phyloP scores from a whole-genome alignment of 352 stramenopile species.

The Peronospora farinosa region DNA sequence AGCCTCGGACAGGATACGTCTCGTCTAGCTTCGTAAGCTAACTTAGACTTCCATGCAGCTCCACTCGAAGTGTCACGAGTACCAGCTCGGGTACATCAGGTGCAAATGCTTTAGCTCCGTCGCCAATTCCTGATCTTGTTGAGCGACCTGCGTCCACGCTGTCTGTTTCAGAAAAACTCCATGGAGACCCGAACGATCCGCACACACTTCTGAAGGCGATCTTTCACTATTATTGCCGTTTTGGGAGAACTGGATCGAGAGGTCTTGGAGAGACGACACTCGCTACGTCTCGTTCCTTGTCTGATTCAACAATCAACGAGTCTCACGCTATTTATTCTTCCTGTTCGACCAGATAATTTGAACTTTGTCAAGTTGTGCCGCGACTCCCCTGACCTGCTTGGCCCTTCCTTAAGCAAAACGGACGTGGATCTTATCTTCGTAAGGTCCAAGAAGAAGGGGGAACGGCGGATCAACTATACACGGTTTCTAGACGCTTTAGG shows the following conservation, averaged over 20 bases:
- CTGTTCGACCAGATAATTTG: constrained; percentile 44
- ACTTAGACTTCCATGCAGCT: constrained; percentile 3
- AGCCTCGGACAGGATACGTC: background rate
- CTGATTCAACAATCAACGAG: too few relatives aligned
- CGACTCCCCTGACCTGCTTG: constrained; percentile 61
- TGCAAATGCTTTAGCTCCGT: constrained; percentile 5
- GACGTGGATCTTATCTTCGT: constrained; percentile 87
- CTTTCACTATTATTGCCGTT: constrained; percentile 85
- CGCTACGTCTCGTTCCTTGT: constrained; percentile 23
- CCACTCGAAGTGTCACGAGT: constrained; percentile 8
- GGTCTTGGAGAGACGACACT: constrained; percentile 61
- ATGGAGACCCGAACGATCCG: constrained; percentile 68
- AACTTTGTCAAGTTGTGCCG: constrained; percentile 86
- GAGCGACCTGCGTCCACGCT: constrained; percentile 17
- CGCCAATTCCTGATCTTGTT: constrained; percentile 2
- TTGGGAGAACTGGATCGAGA: constrained; percentile 63
- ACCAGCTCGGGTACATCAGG: background rate
- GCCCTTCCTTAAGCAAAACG: constrained; percentile 48
- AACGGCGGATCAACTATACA: constrained; percentile 77
- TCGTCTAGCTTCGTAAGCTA: constrained; percentile 5
- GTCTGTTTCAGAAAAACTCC: constrained; percentile 31
- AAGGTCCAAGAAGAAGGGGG: constrained; percentile 81
- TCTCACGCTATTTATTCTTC: background rate
- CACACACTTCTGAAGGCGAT: constrained; percentile 74
- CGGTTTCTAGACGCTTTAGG: constrained; percentile 80